A percentile compares a stretch with the other conserved stretches of the same genome.
Evolutionary conservation across 306 rosid species (phyloP).

Genomic region (Mimosa pudica): DNA sequence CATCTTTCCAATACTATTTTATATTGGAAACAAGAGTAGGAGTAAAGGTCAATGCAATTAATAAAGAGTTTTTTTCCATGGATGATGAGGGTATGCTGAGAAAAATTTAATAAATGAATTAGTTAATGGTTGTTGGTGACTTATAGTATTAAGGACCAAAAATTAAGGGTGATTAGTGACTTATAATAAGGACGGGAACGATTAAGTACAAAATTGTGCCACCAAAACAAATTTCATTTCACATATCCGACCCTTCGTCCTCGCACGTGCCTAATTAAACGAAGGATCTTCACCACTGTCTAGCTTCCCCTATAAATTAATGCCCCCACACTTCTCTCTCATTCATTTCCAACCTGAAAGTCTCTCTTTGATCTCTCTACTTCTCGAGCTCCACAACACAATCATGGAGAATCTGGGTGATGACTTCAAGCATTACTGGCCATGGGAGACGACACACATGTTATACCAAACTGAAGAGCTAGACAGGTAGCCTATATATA

Average conservation of each 20-base stretch:
- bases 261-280: slow-evolving; percentile 16
- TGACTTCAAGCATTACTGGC: slow-evolving; percentile 43
- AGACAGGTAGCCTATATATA: slow-evolving; percentile 42
- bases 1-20: no score
- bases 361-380: background rate
- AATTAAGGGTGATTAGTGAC: no score
- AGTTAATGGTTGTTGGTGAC: no score
- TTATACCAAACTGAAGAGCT: slow-evolving; percentile 57
- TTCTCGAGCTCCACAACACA: background rate
- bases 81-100: no score
- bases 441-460: slow-evolving; percentile 51
- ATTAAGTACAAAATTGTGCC: background rate
- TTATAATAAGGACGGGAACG: no score
- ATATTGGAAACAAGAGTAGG: no score
- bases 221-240: background rate
- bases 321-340: background rate
- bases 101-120: no score
- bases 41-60: no score
- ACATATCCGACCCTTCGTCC: background rate
- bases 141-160: no score
- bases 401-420: slow-evolving; percentile 58
- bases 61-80: no score
- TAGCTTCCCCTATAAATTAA: slow-evolving; percentile 7
- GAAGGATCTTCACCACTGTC: background rate
- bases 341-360: background rate